Evolutionary conservation across 73 alveolate genomes (phyloP).

Genomic region (Diophrys sp.): DNA sequence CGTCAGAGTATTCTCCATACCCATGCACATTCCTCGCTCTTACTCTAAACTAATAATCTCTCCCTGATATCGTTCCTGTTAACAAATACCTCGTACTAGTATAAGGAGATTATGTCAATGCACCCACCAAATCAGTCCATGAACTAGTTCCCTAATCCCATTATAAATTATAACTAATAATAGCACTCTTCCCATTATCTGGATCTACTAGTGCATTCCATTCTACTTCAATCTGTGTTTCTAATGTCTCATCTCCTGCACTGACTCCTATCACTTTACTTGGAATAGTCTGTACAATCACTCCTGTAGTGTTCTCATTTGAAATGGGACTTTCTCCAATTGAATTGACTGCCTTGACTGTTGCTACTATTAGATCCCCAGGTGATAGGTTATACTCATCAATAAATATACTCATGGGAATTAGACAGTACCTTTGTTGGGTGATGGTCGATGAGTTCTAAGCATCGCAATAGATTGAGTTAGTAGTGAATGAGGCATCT

Average conservation of each 20-base stretch:
- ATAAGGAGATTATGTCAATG: too few species aligned
- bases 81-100: background rate
- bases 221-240: slow-evolving; percentile 27
- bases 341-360: slow-evolving; percentile 36
- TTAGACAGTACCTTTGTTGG: slow-evolving; percentile 9
- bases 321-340: slow-evolving; percentile 31
- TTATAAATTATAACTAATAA: background rate
- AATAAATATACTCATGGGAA: slow-evolving; percentile 18
- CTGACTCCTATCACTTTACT: slow-evolving; percentile 25
- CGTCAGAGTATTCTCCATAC: slow-evolving; percentile 18
- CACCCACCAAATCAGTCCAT: too few species aligned
- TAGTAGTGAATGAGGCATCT: background rate
- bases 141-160: too few species aligned
- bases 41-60: slow-evolving; percentile 7
- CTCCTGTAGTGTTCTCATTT: slow-evolving; percentile 27
- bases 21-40: slow-evolving; percentile 32
- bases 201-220: slow-evolving; percentile 29
- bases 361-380: slow-evolving; percentile 30
- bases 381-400: slow-evolving; percentile 14
- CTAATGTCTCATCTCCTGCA: slow-evolving; percentile 31
- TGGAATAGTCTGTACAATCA: slow-evolving; percentile 22
- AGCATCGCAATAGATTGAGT: too few species aligned
- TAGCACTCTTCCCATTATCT: slow-evolving; percentile 5
- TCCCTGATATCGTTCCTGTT: background rate
- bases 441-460: background rate